Conservation (phyloP, 2,329 filamentous ascomycete genomes). For the Diplodia intermedia region DNA sequence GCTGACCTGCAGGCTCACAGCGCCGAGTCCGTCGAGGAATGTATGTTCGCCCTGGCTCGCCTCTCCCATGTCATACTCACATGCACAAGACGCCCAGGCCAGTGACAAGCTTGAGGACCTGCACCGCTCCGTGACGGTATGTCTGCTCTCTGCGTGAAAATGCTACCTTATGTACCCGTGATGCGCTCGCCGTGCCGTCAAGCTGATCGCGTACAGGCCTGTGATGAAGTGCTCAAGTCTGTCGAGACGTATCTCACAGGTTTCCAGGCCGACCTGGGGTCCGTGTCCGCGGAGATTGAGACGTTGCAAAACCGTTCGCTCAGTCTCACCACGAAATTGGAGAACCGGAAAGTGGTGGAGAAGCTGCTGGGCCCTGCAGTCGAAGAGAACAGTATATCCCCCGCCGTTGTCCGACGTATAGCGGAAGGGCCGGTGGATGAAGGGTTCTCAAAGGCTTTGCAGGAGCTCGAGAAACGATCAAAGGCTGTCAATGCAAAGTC, state of each 20-base stretch:
- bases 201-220: slow-evolving; percentile 58
- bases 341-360: slow-evolving; percentile 89
- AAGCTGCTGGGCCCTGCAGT: slow-evolving; percentile 85
- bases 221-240: slow-evolving; percentile 90
- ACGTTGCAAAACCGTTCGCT: slow-evolving; percentile 86
- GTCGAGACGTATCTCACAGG: slow-evolving; percentile 91
- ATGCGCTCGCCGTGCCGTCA: background rate
- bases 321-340: slow-evolving; percentile 80
- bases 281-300: slow-evolving; percentile 94
- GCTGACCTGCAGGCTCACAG: slow-evolving; percentile 57
- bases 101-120: slow-evolving; percentile 87
- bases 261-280: slow-evolving; percentile 91
- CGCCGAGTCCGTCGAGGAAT: slow-evolving; percentile 73
- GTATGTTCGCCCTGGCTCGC: slow-evolving; percentile 58
- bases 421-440: slow-evolving; percentile 90
- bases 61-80: slow-evolving; percentile 41
- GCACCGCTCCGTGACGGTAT: slow-evolving; percentile 77
- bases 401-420: slow-evolving; percentile 82
- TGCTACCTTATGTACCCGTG: background rate
- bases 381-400: slow-evolving; percentile 89
- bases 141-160: slow-evolving; percentile 14
- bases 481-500: slow-evolving; percentile 72
- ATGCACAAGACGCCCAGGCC: slow-evolving; percentile 71
- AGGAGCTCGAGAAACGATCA: slow-evolving; percentile 81
- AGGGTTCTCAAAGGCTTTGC: slow-evolving; percentile 80